Conservation (phyloP, 2,329 filamentous ascomycete genomes). For the Immersiporthe knoxdaviesiana region DNA sequence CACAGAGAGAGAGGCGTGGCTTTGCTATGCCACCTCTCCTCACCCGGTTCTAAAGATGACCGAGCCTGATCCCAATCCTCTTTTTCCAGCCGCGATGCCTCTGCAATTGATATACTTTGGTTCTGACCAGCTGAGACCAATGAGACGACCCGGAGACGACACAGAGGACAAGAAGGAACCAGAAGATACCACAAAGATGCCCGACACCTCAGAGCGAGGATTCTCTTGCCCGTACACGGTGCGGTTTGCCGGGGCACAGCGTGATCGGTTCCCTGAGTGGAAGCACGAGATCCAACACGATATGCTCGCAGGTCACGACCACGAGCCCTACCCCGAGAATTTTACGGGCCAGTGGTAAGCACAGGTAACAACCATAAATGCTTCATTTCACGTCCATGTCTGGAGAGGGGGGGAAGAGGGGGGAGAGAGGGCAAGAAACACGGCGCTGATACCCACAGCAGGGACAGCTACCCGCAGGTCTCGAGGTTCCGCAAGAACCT, state of each 20-base stretch:
- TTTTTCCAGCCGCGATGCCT: too few species aligned
- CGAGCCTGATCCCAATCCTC: background rate
- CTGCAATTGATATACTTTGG: too few species aligned
- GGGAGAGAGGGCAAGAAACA: too few species aligned
- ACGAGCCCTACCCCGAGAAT: slow-evolving; percentile 12
- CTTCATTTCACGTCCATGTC: too few species aligned
- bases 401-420: too few species aligned
- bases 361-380: too few species aligned
- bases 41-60: background rate
- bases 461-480: slow-evolving; percentile 35
- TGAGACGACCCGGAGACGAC: too few species aligned
- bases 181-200: background rate
- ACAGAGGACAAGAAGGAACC: background rate
- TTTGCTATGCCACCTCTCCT: background rate
- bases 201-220: slow-evolving; percentile 1
- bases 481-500: slow-evolving; percentile 53
- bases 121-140: too few species aligned
- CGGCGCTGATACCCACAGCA: background rate
- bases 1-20: background rate
- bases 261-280: slow-evolving; percentile 5
- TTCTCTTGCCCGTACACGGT: background rate
- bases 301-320: slow-evolving; percentile 14
- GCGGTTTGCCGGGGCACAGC: slow-evolving; percentile 3
- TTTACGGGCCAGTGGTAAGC: slow-evolving; percentile 26
- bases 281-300: slow-evolving; percentile 8